A percentile compares a stretch with the other conserved stretches of the same genome.
Evolutionary conservation across 139 green algal species (phyloP).

Genomic region (Chlorella sp.): DNA sequence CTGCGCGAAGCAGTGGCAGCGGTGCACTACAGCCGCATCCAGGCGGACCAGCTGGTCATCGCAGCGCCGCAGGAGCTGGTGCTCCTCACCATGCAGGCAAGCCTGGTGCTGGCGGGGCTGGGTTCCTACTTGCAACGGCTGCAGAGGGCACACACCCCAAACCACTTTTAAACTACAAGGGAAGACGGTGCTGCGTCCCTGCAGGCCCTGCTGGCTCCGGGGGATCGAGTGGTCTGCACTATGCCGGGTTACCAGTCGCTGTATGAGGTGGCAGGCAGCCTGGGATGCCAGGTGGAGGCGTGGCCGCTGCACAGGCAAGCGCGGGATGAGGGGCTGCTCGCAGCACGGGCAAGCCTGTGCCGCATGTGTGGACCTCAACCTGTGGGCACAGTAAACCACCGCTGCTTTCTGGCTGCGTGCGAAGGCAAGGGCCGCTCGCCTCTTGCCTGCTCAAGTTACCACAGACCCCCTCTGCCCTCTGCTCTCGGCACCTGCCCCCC

Average conservation of each 20-base stretch:
- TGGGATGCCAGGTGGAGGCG: slow-evolving; percentile 57
- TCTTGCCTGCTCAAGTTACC: background rate
- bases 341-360: too few species aligned
- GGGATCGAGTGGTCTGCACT: slow-evolving; percentile 68
- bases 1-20: slow-evolving; percentile 54
- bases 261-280: slow-evolving; percentile 58
- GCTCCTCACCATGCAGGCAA: slow-evolving; percentile 19
- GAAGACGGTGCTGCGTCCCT: slow-evolving; percentile 76
- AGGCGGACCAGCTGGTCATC: slow-evolving; percentile 25
- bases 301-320: slow-evolving; percentile 61
- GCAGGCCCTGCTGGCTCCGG: slow-evolving; percentile 68
- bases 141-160: too few species aligned
- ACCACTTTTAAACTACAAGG: too few species aligned
- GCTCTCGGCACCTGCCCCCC: background rate
- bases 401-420: too few species aligned
- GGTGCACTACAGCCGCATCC: slow-evolving; percentile 11
- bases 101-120: background rate
- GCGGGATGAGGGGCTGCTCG: background rate
- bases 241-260: slow-evolving; percentile 83
- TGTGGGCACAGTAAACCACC: too few species aligned
- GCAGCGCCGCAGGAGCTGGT: slow-evolving; percentile 38
- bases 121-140: background rate
- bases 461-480: background rate
- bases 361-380: too few species aligned
- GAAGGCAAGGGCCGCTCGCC: too few species aligned